These are phyloP conservation scores for Solanum chmielewskii DNA, from an alignment of 257 asterid species.

Conservation along the genomic window DNA sequence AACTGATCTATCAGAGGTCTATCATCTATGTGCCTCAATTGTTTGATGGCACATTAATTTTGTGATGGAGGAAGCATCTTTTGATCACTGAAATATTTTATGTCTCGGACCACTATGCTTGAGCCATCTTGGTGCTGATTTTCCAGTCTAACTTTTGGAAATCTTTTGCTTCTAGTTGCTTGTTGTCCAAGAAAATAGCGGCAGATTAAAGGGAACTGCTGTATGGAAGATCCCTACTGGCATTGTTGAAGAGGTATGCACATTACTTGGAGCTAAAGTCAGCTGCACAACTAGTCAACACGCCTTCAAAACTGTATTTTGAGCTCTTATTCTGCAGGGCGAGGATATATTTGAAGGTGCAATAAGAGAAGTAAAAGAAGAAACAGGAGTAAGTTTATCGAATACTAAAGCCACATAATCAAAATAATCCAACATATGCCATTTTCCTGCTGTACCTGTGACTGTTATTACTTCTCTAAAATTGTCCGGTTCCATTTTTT, in stretches of 20 bases:
- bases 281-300: neutral
- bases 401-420: neutral
- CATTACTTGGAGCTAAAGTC: neutral
- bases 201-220: slow-evolving; percentile 35
- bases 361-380: slow-evolving; percentile 66
- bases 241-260: slow-evolving; percentile 46
- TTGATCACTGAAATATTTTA: neutral
- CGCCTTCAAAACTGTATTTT: neutral
- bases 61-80: neutral
- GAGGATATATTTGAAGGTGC: slow-evolving; percentile 57
- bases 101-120: neutral
- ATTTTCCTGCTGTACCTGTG: neutral
- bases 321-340: slow-evolving; percentile 35
- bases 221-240: slow-evolving; percentile 81
- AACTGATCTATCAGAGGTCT: neutral
- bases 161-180: slow-evolving; percentile 37
- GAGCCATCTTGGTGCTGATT: neutral
- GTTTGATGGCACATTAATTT: neutral
- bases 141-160: neutral
- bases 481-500: neutral
- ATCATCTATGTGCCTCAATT: neutral
- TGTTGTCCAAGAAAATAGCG: slow-evolving; percentile 60
- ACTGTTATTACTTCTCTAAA: neutral
- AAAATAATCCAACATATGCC: neutral
- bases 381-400: slow-evolving; percentile 51